Base-by-base conservation (phyloP, 139 green algal genomes). In the Chlorella ohadii region DNA sequence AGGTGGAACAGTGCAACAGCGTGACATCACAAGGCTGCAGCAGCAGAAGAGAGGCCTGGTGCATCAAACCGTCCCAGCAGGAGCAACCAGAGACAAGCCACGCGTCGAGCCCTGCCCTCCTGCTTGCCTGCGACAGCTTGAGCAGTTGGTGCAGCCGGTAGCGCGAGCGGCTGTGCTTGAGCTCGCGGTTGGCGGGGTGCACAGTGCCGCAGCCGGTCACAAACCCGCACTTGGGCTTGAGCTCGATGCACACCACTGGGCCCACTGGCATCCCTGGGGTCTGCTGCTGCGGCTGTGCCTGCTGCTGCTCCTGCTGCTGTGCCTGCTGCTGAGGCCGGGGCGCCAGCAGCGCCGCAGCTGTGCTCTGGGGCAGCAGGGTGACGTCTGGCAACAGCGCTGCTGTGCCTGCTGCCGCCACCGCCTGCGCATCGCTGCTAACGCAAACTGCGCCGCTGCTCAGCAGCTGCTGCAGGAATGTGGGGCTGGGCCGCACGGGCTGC, bases 221-320 rank as follows among this genome's bases (percentile, higher is more conserved):
- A 59, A 87, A 88, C 20, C 93, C 93, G 44, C 86, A 95, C 74
- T 96, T 96, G 55, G 93, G 93, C 84, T 96, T 96, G 5, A 96
- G 57, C 84, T 96, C 93, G 6, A 96, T 34, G 64, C 89, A 93
- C 27, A 95, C 11, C 17, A 81, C 33, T 3, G 64, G 76, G 0
- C 28, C 59, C 51, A 59, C 51, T 22, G 51, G 51, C 51, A 23
- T 9, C 11, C 51, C 51, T 22, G 51, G 2, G 12, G 51, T 20
- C 51, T 59, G 51, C 51, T 22, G 51, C 51, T 34, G 31, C 13
- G 6, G 23, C 34, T 70, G 55, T 44, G 56, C 75, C 34, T n/a
- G 34, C 36, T 16, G 16, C 38, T 56, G 39, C 19, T 38, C 41
- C 36, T 33, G 39, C 3, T 68, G 55, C 51, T 19, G 12, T 4